Evolutionary conservation across 495 filamentous ascomycete species (phyloP).

Genomic region (Tuber indicum): DNA sequence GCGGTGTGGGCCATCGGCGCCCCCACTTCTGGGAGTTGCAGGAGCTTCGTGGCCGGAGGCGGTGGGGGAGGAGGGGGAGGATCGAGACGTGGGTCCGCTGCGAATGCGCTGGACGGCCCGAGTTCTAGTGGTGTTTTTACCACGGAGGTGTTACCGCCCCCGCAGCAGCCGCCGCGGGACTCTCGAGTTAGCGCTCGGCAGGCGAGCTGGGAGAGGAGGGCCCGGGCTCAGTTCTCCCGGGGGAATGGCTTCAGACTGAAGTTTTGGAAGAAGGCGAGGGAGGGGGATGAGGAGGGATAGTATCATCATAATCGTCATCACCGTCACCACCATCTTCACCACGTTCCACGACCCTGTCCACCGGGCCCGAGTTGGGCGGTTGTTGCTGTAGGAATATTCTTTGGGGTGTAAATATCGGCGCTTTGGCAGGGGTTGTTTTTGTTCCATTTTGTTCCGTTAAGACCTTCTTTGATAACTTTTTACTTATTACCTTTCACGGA

Average conservation of each 20-base stretch:
- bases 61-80: neutral
- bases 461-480: neutral
- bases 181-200: slow-evolving; percentile 18
- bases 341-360: neutral
- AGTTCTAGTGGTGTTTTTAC: slow-evolving; percentile 11
- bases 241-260: slow-evolving; percentile 12
- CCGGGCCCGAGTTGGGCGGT: neutral
- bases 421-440: slow-evolving; percentile 11
- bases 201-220: slow-evolving; percentile 39
- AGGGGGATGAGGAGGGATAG: neutral
- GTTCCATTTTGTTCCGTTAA: slow-evolving; percentile 19
- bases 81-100: neutral
- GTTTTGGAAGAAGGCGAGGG: slow-evolving; percentile 34
- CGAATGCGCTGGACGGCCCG: neutral
- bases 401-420: slow-evolving; percentile 1
- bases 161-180: neutral
- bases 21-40: neutral
- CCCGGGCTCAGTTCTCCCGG: slow-evolving; percentile 23
- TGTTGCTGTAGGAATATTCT: neutral
- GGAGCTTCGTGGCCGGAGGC: neutral
- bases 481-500: neutral
- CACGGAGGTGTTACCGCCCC: neutral
- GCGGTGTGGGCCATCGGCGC: neutral
- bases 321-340: neutral
- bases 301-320: neutral